Base-by-base conservation (phyloP, 306 rosid species). In the Rubus idaeus region DNA sequence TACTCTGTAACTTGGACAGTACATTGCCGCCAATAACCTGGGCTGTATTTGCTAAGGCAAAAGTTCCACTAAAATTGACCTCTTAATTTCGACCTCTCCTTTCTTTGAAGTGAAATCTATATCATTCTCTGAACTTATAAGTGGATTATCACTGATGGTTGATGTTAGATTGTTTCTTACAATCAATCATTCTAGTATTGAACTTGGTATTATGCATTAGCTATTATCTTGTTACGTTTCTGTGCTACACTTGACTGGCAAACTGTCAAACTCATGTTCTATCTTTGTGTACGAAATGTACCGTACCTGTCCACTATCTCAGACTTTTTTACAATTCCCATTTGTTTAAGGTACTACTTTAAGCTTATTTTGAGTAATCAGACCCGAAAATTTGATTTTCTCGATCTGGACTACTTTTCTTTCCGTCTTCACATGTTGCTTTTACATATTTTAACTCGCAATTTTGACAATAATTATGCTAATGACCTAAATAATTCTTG, bases 171-270 rank as follows among this genome's bases (percentile, higher is more conserved):
- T 71, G 65, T 53, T 53, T 71, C 75, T 2, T 11, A n/a, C 50
- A 23, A 40, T n/a, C 20, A 71, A 71, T 53, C 76, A 72, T 71
- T 71, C 14, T 10, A 5, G 21, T 37, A 35, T 30, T 51, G 75
- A 71, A 51, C 17, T 71, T 40, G n/a, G 16, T 14, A 47, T 49
- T 50, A 30, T 49, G 68, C 68, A 62, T 13, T 26, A 49, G 45
- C 13, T 3, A 10, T 30, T 44, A 20, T 20, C 53, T 67, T 20
- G 71, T 67, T 7, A 10, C 51, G 30, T 67, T 67, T 42, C 11
- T 35, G n/a, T 70, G 23, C 74, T 30, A 69, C 30, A 65, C 35
- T 18, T 37, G 62, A 70, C 61, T 35, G 14, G 5, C 45, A 20
- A 50, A 35, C 35, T 71, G 35, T 71, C 47, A 71, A 71, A 35